Evolutionary conservation across 2,329 filamentous ascomycete genomes (phyloP).

Genomic region (Fusarium sublunatum): DNA sequence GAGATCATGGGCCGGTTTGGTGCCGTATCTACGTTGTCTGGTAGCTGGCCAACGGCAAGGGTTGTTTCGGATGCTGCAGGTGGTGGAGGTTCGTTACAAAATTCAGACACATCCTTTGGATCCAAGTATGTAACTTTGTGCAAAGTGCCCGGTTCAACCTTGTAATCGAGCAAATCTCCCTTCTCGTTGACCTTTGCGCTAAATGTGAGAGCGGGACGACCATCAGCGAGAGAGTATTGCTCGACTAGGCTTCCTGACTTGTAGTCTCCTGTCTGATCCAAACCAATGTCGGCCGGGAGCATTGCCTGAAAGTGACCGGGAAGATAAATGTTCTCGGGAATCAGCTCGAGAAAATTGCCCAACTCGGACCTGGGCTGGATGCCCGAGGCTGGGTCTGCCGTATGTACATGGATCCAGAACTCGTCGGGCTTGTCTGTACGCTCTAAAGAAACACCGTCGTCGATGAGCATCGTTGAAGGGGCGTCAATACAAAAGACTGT

Average conservation of each 20-base stretch:
- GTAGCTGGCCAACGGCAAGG: conserved; percentile 48
- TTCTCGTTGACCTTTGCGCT: conserved; percentile 66
- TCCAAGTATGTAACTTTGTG: conserved; percentile 68
- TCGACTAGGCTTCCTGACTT: conserved; percentile 57
- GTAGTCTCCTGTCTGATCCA: conserved; percentile 46
- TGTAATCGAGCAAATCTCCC: conserved; percentile 65
- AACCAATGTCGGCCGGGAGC: conserved; percentile 58
- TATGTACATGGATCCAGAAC: conserved; percentile 82
- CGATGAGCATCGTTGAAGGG: conserved; percentile 74
- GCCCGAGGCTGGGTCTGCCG: conserved; percentile 81
- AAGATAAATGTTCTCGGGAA: conserved; percentile 70
- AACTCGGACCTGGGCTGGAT: conserved; percentile 69
- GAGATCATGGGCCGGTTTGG: conserved; percentile 58
- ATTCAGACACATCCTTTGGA: conserved; percentile 59
- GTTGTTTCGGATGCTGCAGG: conserved; percentile 37
- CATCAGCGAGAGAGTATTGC: conserved; percentile 65
- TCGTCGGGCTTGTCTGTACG: conserved; percentile 62
- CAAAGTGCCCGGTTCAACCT: conserved; percentile 65
- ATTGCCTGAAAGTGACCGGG: conserved; percentile 68
- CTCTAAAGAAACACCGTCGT: conserved; percentile 82
- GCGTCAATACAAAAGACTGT: conserved; percentile 80
- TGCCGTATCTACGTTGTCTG: conserved; percentile 12
- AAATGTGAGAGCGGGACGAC: conserved; percentile 69
- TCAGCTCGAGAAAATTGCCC: conserved; percentile 69
- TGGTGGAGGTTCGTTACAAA: conserved; percentile 54